These are phyloP conservation scores for Rhynchospora pubera DNA, from an alignment of 176 grass and related monocot genomes.

Conservation along the genomic window DNA sequence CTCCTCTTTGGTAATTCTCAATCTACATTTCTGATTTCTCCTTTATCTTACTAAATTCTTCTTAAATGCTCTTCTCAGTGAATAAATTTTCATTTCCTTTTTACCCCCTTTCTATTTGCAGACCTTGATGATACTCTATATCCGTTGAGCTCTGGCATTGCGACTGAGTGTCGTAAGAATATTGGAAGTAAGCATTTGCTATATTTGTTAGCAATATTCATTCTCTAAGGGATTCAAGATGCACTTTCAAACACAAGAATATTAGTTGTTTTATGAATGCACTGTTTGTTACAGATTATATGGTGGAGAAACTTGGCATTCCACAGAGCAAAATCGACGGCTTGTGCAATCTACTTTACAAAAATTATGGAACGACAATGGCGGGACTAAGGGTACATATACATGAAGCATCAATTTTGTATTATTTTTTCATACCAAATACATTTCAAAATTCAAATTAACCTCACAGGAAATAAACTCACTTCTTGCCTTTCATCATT, in stretches of 20 bases:
- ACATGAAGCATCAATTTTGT: not conserved
- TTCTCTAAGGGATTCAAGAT: not conserved
- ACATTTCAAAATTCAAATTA: not conserved
- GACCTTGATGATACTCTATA: conserved; percentile 97
- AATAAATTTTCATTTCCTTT: conserved; percentile 24
- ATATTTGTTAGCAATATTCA: not conserved
- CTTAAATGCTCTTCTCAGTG: not conserved
- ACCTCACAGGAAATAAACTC: not conserved
- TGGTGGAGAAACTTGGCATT: conserved; percentile 86
- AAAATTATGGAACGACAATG: conserved; percentile 97
- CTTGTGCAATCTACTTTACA: conserved; percentile 70
- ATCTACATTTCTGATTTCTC: not conserved
- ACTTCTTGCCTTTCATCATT: not conserved
- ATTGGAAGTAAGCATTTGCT: conserved; percentile 41
- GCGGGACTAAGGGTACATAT: conserved; percentile 68
- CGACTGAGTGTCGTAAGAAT: conserved; percentile 59
- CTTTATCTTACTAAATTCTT: not conserved
- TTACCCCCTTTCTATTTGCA: conserved; percentile 15
- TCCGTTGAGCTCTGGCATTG: conserved; percentile 76
- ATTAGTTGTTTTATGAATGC: not conserved
- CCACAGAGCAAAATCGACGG: conserved; percentile 55
- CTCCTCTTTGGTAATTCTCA: conserved; percentile 77
- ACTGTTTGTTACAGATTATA: conserved; percentile 51
- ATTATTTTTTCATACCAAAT: not conserved
- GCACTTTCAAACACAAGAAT: not conserved